These are phyloP conservation scores for Candida germanica DNA, from an alignment of 805 yeast species.

Conservation along the genomic window DNA sequence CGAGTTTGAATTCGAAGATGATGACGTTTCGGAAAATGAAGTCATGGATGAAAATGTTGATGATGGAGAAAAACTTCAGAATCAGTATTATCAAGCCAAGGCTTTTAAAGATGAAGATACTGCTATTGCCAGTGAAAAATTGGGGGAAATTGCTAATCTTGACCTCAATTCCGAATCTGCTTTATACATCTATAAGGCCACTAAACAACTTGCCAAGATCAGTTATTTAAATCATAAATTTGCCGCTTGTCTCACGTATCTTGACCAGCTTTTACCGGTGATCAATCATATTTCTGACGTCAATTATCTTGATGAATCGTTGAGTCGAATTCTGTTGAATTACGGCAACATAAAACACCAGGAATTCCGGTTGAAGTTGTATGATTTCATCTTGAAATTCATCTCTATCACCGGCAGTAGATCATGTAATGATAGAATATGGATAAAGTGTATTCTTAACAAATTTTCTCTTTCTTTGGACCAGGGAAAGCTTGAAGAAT, in stretches of 20 bases:
- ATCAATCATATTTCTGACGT: conserved; percentile 25
- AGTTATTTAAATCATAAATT: conserved; percentile 21
- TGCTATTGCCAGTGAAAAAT: conserved; percentile 21
- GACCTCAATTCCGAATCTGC: conserved; percentile 15
- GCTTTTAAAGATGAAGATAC: conserved; percentile 34
- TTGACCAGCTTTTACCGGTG: conserved; percentile 19
- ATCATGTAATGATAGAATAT: conserved; percentile 35
- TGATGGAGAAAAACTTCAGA: conserved; percentile 22
- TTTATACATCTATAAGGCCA: conserved; percentile 38
- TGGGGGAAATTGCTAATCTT: conserved; percentile 14
- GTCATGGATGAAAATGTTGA: conserved; percentile 27
- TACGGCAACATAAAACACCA: conserved; percentile 27
- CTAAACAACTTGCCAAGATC: conserved; percentile 41
- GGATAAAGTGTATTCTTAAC: conserved; percentile 47
- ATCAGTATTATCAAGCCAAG: conserved; percentile 36
- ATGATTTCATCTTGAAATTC: conserved; percentile 28
- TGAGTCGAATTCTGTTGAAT: conserved; percentile 32
- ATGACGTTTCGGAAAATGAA: conserved; percentile 18
- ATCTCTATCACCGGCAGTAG: conserved; percentile 17
- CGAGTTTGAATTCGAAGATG: conserved; percentile 40
- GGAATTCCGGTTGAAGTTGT: conserved; percentile 27
- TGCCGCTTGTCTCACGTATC: conserved; percentile 18
- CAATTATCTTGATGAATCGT: conserved; percentile 39
- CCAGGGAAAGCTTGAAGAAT: conserved; percentile 27
- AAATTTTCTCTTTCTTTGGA: conserved; percentile 37